Evolutionary conservation across 495 filamentous ascomycete species (phyloP).

Genomic region (Penicillium robsamsonii): DNA sequence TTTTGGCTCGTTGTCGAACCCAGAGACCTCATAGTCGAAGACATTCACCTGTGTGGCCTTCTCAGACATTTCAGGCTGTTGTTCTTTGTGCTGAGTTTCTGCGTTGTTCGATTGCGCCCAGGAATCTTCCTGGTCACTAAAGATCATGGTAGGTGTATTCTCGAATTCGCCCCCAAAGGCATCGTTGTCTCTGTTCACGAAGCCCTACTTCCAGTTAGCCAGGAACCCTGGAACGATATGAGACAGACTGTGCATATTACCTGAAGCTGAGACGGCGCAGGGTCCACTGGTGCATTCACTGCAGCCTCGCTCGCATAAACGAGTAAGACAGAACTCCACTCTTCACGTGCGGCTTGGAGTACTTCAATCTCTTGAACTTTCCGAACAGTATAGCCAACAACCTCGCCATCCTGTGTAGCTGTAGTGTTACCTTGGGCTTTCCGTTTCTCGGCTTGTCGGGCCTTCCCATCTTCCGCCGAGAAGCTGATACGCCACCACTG

Average conservation of each 20-base stretch:
- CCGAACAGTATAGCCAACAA: constrained; percentile 43
- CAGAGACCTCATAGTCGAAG: constrained; percentile 43
- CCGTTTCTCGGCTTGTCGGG: constrained; percentile 32
- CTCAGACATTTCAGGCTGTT: constrained; percentile 15
- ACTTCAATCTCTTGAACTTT: constrained; percentile 53
- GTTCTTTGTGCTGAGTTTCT: not conserved
- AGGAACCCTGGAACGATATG: not conserved
- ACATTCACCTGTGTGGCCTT: constrained; percentile 35
- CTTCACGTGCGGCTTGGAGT: constrained; percentile 51
- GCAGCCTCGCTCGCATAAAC: constrained; percentile 53
- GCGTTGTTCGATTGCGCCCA: not conserved
- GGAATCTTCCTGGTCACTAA: constrained; percentile 8
- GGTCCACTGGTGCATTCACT: constrained; percentile 30
- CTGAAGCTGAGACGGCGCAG: constrained; percentile 39
- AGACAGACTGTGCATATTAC: constrained; percentile 25
- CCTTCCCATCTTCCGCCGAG: constrained; percentile 47
- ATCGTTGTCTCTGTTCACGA: constrained; percentile 49
- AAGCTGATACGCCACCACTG: constrained; percentile 59
- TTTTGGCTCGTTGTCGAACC: constrained; percentile 31
- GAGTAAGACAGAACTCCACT: constrained; percentile 44
- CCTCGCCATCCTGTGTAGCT: constrained; percentile 32
- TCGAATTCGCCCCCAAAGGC: constrained; percentile 45
- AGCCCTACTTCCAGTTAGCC: constrained; percentile 33
- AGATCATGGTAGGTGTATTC: constrained; percentile 15
- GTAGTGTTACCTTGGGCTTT: constrained; percentile 19